Evolutionary conservation across 73 alveolate genomes (phyloP), one percentile per base, ranked within the genome.

Genomic region (Paramecium biaurelia): DNA sequence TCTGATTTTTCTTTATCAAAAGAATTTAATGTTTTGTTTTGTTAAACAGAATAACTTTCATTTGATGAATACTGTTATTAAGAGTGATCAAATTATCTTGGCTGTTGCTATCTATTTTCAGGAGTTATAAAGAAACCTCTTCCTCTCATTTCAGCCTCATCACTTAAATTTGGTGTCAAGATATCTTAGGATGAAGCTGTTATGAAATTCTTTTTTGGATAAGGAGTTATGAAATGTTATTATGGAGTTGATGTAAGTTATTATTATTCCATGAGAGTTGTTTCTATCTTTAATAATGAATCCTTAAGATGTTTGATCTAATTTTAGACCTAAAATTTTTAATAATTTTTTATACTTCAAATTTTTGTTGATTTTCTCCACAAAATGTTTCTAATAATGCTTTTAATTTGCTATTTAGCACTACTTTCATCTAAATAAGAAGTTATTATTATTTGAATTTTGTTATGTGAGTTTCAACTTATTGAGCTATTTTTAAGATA

Each of bases 11-110:
- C 90, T 79, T 79, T 43, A 43, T 79, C 56, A 30, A 79, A 79
- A 21, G 90, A 79, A 43, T 79, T 79, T 24, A 79, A 47, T 7
- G 90, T 79, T 42, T 79, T 79, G 12, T 79, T 79, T 42, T 79
- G 18, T 11, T 58, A 21, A 41, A 42, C 72, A 20, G 90, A 79
- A 26, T 63, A 63, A 63, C 84, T 63, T 45, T 41, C 90, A 79
- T 79, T 79, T 20, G 42, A 41, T 0, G 90, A 79, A 47, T 20
- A 79, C 9, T 41, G 28, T 23, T 79, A 34, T 34, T 72, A 57
- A 10, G 86, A 72, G 18, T 38, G 90, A 21, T 79, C 90, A 45
- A 79, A 79, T 79, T 79, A 45, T 34, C 90, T 79, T 79, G 90
- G 90, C 26, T 79, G 10, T 41, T 79, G 14, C 18, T 79, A 24